These are phyloP conservation scores for Botryotinia convoluta DNA, from an alignment of 2,329 filamentous ascomycete genomes.

Conservation along the genomic window DNA sequence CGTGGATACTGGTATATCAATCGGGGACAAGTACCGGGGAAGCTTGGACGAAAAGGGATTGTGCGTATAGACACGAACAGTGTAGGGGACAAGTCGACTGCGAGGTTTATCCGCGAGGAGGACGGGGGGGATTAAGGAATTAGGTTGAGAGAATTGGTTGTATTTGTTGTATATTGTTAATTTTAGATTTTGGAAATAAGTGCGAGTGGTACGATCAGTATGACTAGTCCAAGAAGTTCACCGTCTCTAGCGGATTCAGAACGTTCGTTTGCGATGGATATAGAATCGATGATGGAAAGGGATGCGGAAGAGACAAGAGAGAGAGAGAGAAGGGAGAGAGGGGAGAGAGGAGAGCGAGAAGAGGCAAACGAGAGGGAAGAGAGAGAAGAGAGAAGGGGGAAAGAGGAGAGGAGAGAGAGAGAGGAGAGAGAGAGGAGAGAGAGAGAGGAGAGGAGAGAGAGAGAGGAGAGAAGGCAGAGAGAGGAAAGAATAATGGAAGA, in stretches of 20 bases:
- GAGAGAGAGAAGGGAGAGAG: background rate
- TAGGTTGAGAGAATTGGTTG: background rate
- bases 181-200: background rate
- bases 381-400: no score
- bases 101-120: background rate
- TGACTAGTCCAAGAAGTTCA: background rate
- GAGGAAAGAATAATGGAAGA: background rate
- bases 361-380: no score
- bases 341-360: no score
- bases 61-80: background rate
- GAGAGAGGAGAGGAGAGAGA: no score
- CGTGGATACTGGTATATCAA: background rate
- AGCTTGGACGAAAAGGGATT: background rate
- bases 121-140: no score
- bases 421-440: background rate
- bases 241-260: background rate
- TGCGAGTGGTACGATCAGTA: background rate
- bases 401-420: background rate
- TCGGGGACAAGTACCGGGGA: background rate
- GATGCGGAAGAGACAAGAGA: background rate
- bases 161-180: background rate
- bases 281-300: background rate
- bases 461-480: no score
- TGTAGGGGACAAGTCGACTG: background rate
- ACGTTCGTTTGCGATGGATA: rapidly evolving